Evolutionary conservation across 495 filamentous ascomycete species (phyloP).

Genomic region (Penicillium paradoxum): DNA sequence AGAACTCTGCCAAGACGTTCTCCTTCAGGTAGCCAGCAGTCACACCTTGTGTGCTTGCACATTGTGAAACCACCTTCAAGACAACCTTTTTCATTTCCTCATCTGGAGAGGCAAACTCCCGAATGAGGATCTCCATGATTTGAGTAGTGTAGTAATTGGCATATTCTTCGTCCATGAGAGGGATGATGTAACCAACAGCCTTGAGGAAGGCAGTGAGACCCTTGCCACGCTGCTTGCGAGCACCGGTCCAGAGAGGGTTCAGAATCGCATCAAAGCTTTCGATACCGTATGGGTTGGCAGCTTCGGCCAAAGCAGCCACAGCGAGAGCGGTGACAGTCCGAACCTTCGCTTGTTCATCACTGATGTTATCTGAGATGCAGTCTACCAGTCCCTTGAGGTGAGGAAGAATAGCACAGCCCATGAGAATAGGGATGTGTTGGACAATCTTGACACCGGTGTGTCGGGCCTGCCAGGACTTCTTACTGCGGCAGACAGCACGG

Average conservation of each 20-base stretch:
- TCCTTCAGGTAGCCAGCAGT: constrained; percentile 93
- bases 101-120: constrained; percentile 93
- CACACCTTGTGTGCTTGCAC: constrained; percentile 88
- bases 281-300: constrained; percentile 97
- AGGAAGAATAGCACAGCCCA: constrained; percentile 96
- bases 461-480: constrained; percentile 97
- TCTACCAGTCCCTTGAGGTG: constrained; percentile 96
- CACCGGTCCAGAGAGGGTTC: constrained; percentile 95
- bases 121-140: constrained; percentile 96
- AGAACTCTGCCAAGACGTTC: constrained; percentile 90
- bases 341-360: constrained; percentile 97
- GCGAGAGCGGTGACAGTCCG: constrained; percentile 92
- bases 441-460: constrained; percentile 99
- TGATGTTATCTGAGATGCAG: constrained; percentile 91
- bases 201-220: constrained; percentile 94
- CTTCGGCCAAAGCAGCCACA: constrained; percentile 93
- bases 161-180: constrained; percentile 99
- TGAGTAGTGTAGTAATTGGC: constrained; percentile 98
- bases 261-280: constrained; percentile 98
- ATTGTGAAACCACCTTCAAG: constrained; percentile 95
- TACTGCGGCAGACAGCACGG: constrained; percentile 90
- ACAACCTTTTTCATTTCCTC: constrained; percentile 99
- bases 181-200: constrained; percentile 97
- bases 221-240: constrained; percentile 92
- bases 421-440: constrained; percentile 98